phyloP scores from a whole-genome alignment of 352 stramenopile species.

The Globisporangium cederbergense region DNA sequence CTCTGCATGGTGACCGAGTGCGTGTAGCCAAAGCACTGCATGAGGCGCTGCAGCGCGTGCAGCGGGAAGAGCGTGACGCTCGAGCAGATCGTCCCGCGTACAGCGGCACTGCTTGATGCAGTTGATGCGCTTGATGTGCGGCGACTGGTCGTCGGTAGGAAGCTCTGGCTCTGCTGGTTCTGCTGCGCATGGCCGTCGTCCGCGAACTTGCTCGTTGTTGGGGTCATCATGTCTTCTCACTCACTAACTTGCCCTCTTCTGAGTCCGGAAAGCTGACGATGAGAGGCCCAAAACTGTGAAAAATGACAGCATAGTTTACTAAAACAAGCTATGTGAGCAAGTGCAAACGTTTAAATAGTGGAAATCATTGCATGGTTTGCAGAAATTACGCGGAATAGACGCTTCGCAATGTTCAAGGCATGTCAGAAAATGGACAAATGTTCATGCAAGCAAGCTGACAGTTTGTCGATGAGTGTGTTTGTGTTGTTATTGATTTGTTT shows the following conservation, averaged over 20 bases:
- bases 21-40: constrained; percentile 73
- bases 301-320: not conserved
- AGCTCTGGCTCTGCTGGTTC: constrained; percentile 7
- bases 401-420: too few species aligned
- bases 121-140: constrained; percentile 6
- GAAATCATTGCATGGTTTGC: too few species aligned
- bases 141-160: constrained; percentile 25
- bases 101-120: constrained; percentile 17
- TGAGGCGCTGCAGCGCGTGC: constrained; percentile 51
- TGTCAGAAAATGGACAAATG: too few species aligned
- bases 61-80: constrained; percentile 60
- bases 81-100: constrained; percentile 35
- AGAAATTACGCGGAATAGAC: too few species aligned
- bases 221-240: constrained; percentile 9
- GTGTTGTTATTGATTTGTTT: not conserved
- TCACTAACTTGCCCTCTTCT: not conserved
- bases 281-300: not conserved
- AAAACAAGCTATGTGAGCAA: too few species aligned
- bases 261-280: not conserved
- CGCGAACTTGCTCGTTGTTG: not conserved
- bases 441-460: too few species aligned
- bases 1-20: constrained; percentile 66
- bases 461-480: not conserved
- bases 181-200: constrained; percentile 1
- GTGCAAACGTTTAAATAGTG: too few species aligned